phyloP scores from a whole-genome alignment of 179 eudicot species.

The Beta macrorhiza region DNA sequence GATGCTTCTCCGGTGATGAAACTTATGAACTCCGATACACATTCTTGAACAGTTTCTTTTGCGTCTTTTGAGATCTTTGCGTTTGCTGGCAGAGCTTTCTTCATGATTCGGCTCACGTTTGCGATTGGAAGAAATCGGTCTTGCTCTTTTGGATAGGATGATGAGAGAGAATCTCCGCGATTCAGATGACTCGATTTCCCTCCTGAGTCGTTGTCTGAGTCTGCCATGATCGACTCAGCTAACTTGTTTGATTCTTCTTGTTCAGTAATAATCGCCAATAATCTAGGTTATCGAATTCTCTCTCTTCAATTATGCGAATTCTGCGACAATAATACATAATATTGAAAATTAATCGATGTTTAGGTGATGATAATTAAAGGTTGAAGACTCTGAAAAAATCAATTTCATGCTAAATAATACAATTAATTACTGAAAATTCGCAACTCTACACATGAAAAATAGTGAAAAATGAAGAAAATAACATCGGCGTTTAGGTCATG shows the following conservation, averaged over 20 bases:
- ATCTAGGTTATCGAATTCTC: not conserved
- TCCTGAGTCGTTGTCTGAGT: conserved; percentile 68
- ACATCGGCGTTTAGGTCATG: too few relatives aligned
- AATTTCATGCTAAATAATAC: too few relatives aligned
- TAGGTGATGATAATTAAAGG: too few relatives aligned
- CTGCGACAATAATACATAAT: not conserved
- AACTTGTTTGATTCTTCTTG: not conserved
- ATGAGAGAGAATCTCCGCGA: conserved; percentile 24
- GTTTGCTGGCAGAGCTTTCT: conserved; percentile 61
- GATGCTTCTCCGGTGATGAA: conserved; percentile 71
- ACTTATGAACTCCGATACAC: conserved; percentile 73
- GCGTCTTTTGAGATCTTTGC: conserved; percentile 70
- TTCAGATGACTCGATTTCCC: conserved; percentile 29
- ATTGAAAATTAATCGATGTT: too few relatives aligned
- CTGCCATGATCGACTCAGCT: conserved; percentile 40
- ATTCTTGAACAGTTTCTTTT: conserved; percentile 66
- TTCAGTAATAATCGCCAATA: not conserved
- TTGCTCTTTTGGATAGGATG: conserved; percentile 47
- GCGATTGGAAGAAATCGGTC: conserved; percentile 66
- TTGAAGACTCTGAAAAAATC: too few relatives aligned
- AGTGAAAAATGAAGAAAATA: too few relatives aligned
- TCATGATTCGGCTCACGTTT: conserved; percentile 69
- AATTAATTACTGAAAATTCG: too few relatives aligned
- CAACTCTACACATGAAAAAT: too few relatives aligned
- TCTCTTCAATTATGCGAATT: conserved; percentile 2